A percentile compares a stretch with the other conserved stretches of the same genome.
These are phyloP conservation scores for Tylopilus intermedius DNA, from an alignment of 768 basidiomycete species.

Conservation along the genomic window DNA sequence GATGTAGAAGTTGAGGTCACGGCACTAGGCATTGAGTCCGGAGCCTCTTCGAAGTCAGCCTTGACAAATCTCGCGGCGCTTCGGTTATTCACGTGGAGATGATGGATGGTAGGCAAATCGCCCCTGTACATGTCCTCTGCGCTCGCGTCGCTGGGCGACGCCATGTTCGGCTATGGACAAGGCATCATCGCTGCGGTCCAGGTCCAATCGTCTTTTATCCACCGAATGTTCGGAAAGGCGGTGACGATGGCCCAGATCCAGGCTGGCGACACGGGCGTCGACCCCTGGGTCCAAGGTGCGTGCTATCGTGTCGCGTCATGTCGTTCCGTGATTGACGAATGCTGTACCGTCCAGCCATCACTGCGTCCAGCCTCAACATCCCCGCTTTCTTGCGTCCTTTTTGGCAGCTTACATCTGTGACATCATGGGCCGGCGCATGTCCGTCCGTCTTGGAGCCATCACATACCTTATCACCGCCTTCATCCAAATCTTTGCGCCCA, in stretches of 20 bases:
- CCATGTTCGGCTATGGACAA: slow-evolving; percentile 53
- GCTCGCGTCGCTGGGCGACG: slow-evolving; percentile 51
- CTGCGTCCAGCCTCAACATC: slow-evolving; percentile 45
- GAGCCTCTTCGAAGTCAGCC: too few species aligned
- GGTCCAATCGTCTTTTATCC: slow-evolving; percentile 49
- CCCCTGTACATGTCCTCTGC: slow-evolving; percentile 49
- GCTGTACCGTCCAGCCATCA: slow-evolving; percentile 36
- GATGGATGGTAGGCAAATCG: slow-evolving; percentile 48
- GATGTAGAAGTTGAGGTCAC: too few species aligned
- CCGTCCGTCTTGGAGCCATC: slow-evolving; percentile 46
- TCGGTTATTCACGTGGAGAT: too few species aligned
- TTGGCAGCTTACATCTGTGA: slow-evolving; percentile 48
- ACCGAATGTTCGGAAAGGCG: slow-evolving; percentile 41
- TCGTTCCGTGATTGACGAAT: background rate
- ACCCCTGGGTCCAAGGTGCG: slow-evolving; percentile 45
- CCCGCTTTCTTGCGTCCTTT: slow-evolving; percentile 45
- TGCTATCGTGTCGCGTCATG: background rate
- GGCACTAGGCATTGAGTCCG: too few species aligned
- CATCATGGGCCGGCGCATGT: slow-evolving; percentile 44
- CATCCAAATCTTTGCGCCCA: slow-evolving; percentile 47
- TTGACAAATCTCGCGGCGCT: too few species aligned
- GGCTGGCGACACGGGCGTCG: slow-evolving; percentile 39
- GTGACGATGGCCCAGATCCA: slow-evolving; percentile 44
- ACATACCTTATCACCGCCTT: slow-evolving; percentile 47
- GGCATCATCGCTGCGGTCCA: slow-evolving; percentile 49